These are phyloP conservation scores for Penicillium thymicola DNA, from an alignment of 2,329 filamentous ascomycete genomes.

Conservation along the genomic window DNA sequence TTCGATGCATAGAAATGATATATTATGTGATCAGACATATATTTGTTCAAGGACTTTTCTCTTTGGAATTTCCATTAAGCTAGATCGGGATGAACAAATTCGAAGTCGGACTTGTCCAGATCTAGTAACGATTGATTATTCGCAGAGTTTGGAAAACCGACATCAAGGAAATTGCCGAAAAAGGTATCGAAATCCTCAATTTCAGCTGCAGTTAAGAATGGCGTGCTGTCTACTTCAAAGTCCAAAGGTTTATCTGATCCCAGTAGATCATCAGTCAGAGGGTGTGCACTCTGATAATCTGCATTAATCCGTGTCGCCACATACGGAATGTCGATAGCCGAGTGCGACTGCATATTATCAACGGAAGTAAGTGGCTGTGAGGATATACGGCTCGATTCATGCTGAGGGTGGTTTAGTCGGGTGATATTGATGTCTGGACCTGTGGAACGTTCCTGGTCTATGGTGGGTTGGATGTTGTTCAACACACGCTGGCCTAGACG, in stretches of 20 bases:
- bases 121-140: slow-evolving; percentile 6
- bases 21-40: neutral
- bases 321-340: neutral
- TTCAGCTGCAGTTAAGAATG: neutral
- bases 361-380: neutral
- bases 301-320: neutral
- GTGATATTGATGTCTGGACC: neutral
- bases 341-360: neutral
- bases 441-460: slow-evolving; percentile 3
- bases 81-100: neutral
- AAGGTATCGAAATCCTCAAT: slow-evolving; percentile 9
- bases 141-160: slow-evolving; percentile 10
- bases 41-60: neutral
- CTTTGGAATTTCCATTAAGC: neutral
- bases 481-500: slow-evolving; percentile 12
- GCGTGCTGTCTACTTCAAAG: neutral
- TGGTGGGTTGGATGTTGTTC: slow-evolving; percentile 8
- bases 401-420: neutral
- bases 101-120: neutral
- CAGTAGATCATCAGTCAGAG: neutral
- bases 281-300: neutral
- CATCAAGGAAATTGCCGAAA: slow-evolving; percentile 14
- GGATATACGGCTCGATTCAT: neutral
- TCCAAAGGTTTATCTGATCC: neutral
- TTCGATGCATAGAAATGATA: neutral